phyloP scores from a whole-genome alignment of 2,329 filamentous ascomycete species.

The Nigrograna mackinnonii region DNA sequence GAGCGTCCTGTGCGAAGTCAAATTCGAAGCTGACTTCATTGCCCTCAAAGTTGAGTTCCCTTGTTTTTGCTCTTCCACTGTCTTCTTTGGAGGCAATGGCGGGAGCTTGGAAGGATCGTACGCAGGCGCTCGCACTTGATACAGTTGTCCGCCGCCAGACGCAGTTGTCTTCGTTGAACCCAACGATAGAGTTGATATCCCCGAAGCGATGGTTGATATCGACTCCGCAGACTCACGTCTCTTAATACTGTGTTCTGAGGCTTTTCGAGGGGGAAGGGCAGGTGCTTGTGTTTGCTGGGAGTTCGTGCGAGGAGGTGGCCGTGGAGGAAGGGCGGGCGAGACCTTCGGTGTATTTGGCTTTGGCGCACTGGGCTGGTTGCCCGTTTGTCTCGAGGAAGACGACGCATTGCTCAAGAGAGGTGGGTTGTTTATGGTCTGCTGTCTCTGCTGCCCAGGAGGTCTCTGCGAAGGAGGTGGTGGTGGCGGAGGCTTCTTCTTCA shows the following conservation, averaged over 20 bases:
- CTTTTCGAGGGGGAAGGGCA: slow-evolving; percentile 48
- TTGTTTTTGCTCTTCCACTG: slow-evolving; percentile 45
- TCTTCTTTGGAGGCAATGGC: slow-evolving; percentile 55
- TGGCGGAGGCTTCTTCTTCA: slow-evolving; percentile 39
- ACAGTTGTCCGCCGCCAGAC: slow-evolving; percentile 35
- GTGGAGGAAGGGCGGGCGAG: slow-evolving; percentile 36
- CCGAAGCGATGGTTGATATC: slow-evolving; percentile 53
- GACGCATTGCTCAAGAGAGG: slow-evolving; percentile 41
- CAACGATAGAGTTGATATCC: slow-evolving; percentile 53
- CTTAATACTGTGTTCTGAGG: slow-evolving; percentile 43
- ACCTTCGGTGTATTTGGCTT: slow-evolving; percentile 19
- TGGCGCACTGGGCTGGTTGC: slow-evolving; percentile 42
- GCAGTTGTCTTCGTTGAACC: slow-evolving; percentile 48
- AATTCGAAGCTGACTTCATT: slow-evolving; percentile 38
- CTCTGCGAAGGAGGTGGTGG: slow-evolving; percentile 42
- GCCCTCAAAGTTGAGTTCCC: slow-evolving; percentile 39
- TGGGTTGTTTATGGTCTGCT: slow-evolving; percentile 45
- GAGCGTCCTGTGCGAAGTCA: slow-evolving; percentile 19
- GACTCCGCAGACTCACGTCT: slow-evolving; percentile 50
- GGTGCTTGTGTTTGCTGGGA: slow-evolving; percentile 33
- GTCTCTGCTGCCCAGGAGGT: slow-evolving; percentile 32
- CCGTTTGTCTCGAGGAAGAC: slow-evolving; percentile 32
- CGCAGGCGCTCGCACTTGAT: slow-evolving; percentile 56
- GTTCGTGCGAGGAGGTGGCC: slow-evolving; percentile 53
- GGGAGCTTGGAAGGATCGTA: slow-evolving; percentile 61